A percentile compares a stretch with the other conserved stretches of the same genome.
phyloP scores from a whole-genome alignment of 2,329 filamentous ascomycete genomes.

The Cercospora brassicicola region DNA sequence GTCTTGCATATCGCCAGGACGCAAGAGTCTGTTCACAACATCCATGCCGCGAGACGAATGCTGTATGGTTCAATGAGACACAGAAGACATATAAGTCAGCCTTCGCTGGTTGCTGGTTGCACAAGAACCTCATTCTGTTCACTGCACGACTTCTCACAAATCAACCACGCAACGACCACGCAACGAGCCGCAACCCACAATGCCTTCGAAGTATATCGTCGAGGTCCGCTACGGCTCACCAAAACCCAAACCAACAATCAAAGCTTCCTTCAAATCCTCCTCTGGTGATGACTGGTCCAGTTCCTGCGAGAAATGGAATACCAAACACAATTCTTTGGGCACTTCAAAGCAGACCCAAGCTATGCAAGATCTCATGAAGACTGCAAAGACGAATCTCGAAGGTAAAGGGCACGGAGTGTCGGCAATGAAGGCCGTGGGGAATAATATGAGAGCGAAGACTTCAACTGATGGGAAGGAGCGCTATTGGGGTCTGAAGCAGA shows the following conservation, averaged over 20 bases:
- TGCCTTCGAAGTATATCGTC: neutral
- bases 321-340: neutral
- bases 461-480: neutral
- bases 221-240: neutral
- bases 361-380: neutral
- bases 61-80: neutral
- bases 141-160: neutral
- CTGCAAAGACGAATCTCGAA: neutral
- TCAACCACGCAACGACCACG: neutral
- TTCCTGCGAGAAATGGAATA: neutral
- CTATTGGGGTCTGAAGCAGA: neutral
- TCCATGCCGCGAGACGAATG: neutral
- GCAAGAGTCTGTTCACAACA: neutral
- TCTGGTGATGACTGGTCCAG: neutral
- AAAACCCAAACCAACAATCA: neutral
- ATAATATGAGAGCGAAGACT: neutral
- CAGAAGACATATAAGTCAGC: neutral
- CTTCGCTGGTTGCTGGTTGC: neutral
- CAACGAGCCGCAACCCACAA: neutral
- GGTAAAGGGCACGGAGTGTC: neutral
- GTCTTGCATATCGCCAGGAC: neutral
- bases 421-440: neutral
- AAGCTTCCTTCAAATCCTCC: neutral
- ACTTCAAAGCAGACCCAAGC: neutral
- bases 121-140: neutral